Evolutionary conservation across 1,284 basidiomycete genomes (phyloP).

Genomic region (Cutaneotrichosporon cutaneum): DNA sequence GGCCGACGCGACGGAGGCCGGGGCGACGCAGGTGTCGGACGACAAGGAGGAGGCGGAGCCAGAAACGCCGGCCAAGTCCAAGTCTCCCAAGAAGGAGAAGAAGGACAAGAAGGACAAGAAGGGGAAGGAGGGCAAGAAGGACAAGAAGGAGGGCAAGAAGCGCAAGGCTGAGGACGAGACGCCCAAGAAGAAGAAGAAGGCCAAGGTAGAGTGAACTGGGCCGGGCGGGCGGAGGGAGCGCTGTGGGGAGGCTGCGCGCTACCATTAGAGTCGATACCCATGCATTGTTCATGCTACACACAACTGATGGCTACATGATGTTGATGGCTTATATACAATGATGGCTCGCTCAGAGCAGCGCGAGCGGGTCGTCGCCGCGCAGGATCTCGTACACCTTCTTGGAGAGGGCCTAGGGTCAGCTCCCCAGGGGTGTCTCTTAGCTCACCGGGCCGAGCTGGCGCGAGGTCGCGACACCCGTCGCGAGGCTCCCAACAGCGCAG

Average conservation of each 20-base stretch:
- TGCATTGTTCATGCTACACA: constrained; percentile 2
- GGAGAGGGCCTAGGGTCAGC: constrained; percentile 35
- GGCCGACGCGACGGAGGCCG: neutral
- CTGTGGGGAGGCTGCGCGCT: neutral
- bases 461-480: constrained; percentile 37
- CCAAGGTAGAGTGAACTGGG: constrained; percentile 22
- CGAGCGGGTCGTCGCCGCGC: constrained; percentile 41
- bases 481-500: constrained; percentile 38
- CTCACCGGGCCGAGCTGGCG: constrained; percentile 41
- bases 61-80: neutral
- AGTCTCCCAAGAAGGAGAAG: constrained; percentile 13
- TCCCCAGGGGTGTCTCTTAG: too few species aligned
- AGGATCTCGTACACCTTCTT: constrained; percentile 40
- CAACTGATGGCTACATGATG: neutral
- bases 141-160: constrained; percentile 30
- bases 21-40: neutral
- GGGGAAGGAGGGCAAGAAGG: constrained; percentile 6
- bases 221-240: neutral
- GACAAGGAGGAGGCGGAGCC: neutral
- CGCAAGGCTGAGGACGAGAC: constrained; percentile 27
- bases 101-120: constrained; percentile 15
- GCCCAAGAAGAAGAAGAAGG: constrained; percentile 42
- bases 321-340: neutral
- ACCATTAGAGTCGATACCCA: constrained; percentile 7
- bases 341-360: constrained; percentile 28